Evolutionary conservation across 2,329 filamentous ascomycete genomes (phyloP), one percentile per base, ranked within the genome.

Genomic region (Bertia moriformis): DNA sequence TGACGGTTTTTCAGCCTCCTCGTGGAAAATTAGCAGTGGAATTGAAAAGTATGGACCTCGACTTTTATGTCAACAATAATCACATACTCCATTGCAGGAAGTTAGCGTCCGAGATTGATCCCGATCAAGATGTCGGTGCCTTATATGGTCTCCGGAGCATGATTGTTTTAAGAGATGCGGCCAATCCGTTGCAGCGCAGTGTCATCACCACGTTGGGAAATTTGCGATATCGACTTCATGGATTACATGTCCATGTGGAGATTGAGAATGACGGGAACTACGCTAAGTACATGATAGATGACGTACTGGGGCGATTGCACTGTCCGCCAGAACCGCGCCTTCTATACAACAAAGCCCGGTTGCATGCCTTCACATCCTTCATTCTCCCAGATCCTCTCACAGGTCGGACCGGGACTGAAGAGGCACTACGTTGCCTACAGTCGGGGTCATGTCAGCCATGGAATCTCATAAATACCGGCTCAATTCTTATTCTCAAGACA

Each of bases 341-440:
- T 0, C 50, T 64, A 0, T 68, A 67, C 39, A 50, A 49, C 1
- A 69, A 66, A 43, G 66, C 66, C 1, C 48, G 59, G 7, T 49
- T 65, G 3, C 69, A 74, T 45, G 69, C 67, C 0, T 55, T 57
- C n/a, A 73, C 70, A 1, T 67, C 68, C 0, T 63, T 61, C 39
- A 43, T 61, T 1, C 27, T 72, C 0, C 59, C 65, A 0, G 70
- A 73, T 46, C 53, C 57, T 1, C 54, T 73, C 0, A 71, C 66
- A 0, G 49, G 54, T 0, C 56, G 57, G 3, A 71, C 65, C 4
- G 70, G 70, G 0, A 61, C 57, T 0, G 68, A 73, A 45, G 66
- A 71, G 45, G 60, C 65, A 1, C 40, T 70, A 0, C 46, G 24
- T 10, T 10, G 10, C 10, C n/a, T 29, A n/a, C 24, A n/a, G n/a